These are phyloP conservation scores for Thymus mandschuricus DNA, from an alignment of 257 asterid species.

Conservation along the genomic window DNA sequence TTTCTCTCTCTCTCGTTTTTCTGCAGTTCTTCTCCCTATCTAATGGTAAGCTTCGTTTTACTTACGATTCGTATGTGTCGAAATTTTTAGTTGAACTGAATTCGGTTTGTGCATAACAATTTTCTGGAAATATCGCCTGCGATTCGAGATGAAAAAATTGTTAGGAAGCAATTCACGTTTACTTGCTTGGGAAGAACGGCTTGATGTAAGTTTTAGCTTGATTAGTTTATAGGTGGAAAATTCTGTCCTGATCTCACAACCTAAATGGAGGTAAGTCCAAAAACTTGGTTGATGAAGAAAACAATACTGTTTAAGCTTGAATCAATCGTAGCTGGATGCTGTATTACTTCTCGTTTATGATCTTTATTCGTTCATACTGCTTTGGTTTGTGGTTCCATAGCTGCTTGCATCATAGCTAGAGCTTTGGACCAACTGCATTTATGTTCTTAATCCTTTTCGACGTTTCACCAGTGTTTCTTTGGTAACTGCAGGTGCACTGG, in stretches of 20 bases:
- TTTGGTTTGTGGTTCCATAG: background rate
- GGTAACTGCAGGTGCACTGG: conserved; percentile 67
- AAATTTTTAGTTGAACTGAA: too few species aligned
- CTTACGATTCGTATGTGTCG: too few species aligned
- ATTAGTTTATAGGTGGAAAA: background rate
- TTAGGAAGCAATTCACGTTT: background rate
- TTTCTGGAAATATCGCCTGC: background rate
- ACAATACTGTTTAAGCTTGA: background rate
- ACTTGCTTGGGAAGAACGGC: background rate
- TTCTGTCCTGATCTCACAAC: too few species aligned
- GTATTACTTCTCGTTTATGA: conserved; percentile 5
- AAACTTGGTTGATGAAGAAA: background rate
- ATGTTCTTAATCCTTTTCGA: background rate
- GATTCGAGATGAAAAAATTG: background rate
- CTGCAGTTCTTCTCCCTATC: conserved; percentile 54
- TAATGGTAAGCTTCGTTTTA: conserved; percentile 41
- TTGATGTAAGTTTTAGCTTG: conserved; percentile 3
- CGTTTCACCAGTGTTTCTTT: conserved; percentile 24
- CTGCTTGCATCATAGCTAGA: background rate
- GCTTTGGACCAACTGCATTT: conserved; percentile 10
- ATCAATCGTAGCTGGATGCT: conserved; percentile 12
- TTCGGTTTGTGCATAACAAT: background rate
- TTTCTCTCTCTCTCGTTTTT: conserved; percentile 58
- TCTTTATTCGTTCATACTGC: conserved; percentile 3
- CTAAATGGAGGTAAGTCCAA: too few species aligned